Base-by-base conservation (phyloP, 78 protist species). In the Cavenderia fasciculata region DNA sequence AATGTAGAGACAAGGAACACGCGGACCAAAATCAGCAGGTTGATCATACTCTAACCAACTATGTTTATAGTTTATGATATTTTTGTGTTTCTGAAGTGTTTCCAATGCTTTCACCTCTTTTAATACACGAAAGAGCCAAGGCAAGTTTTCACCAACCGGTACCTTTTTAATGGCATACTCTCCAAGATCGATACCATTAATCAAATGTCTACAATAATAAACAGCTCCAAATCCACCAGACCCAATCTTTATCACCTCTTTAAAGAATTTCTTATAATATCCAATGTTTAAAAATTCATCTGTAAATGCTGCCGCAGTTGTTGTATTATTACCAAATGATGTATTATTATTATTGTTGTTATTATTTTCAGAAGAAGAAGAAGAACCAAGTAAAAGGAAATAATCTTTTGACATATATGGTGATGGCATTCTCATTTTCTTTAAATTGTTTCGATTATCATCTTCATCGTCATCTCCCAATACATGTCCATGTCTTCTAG, bases 121-220 rank as follows among this genome's bases (percentile, higher is more conserved):
- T 33, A 76, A 29, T 19, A 82, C 91, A 11, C 73, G 8, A 27
- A 31, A 69, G 12, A 94, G 74, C 96, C 96, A 94, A 4, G 89
- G 88, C 8, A 54, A 29, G 74, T 87, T 87, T 23, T 90, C 93
- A 14, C 96, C 96, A 18, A 94, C 92, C 7, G 96, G 89, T 46
- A 94, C 94, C 40, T 85, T 71, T 43, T 94, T 94, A 14, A 90
- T 71, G 11, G 94, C 96, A 85, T 75, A 94, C n/a, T 54, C 61
- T 4, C 96, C 96, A 38, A 94, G 66, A 46, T 75, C 92, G 23
- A 90, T 57, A n/a, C 72, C 73, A 34, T 89, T 71, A 14, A 94
- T 79, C 33, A 86, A 68, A 71, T 94, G 96, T 62, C 87, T 27
- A 59, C 87, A 79, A 18, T 65, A 52, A 57, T 51, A 79, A 5